These are phyloP conservation scores for Mangifera indica DNA, from an alignment of 345 rosid genomes.

Conservation along the genomic window DNA sequence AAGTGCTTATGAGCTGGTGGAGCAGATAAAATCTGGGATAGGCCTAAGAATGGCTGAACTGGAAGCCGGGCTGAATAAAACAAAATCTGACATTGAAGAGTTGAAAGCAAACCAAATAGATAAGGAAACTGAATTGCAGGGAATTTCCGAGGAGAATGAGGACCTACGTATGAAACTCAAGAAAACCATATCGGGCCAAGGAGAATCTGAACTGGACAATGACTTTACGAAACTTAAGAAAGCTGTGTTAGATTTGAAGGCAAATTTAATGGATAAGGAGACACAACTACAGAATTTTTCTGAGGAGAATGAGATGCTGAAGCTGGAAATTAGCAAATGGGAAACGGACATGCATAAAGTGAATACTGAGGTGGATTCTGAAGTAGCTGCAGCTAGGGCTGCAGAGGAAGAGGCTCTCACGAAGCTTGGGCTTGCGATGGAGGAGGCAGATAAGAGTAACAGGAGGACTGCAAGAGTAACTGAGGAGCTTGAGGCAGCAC, in stretches of 20 bases:
- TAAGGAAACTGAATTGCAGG: constrained; percentile 80
- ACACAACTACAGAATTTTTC: constrained; percentile 55
- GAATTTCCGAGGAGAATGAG: constrained; percentile 75
- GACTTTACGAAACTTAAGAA: constrained; percentile 55
- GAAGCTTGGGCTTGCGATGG: constrained; percentile 74
- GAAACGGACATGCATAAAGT: constrained; percentile 39
- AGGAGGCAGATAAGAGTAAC: constrained; percentile 79
- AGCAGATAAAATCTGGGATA: constrained; percentile 42
- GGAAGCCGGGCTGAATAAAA: constrained; percentile 54
- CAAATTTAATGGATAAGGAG: constrained; percentile 74
- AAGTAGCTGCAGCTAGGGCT: constrained; percentile 42
- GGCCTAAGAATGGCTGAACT: constrained; percentile 54
- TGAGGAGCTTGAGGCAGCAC: constrained; percentile 84
- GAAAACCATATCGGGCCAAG: constrained; percentile 30
- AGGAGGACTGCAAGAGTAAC: constrained; percentile 58
- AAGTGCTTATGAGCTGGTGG: constrained; percentile 50
- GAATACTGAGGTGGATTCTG: constrained; percentile 27
- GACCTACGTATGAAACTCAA: constrained; percentile 45
- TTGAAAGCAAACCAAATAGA: constrained; percentile 80
- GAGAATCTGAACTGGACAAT: constrained; percentile 36
- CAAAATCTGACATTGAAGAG: constrained; percentile 56
- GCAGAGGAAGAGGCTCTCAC: constrained; percentile 55
- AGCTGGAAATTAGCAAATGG: constrained; percentile 48
- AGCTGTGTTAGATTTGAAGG: constrained; percentile 52
- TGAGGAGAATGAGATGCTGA: constrained; percentile 68